Conservation (phyloP, 2,329 filamentous ascomycete genomes). For the Cytospora piceae region DNA sequence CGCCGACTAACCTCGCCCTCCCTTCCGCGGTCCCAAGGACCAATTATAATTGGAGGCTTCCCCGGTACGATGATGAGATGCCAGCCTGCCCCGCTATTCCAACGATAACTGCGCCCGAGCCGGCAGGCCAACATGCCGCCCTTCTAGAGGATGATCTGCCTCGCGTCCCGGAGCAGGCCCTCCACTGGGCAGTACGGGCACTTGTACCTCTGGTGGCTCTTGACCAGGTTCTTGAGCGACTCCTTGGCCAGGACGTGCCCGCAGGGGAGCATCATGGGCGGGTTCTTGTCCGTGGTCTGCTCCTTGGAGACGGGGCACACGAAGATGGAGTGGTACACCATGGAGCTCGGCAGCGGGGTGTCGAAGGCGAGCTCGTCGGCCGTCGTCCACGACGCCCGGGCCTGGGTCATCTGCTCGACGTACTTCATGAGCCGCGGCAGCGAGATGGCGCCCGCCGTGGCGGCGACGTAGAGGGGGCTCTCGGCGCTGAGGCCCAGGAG, state of each 20-base stretch:
- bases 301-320: conserved; percentile 97
- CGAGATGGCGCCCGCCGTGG: conserved; percentile 89
- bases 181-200: conserved; percentile 95
- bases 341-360: conserved; percentile 60
- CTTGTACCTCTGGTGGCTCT: conserved; percentile 77
- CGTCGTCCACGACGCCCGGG: conserved; percentile 93
- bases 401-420: conserved; percentile 82
- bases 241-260: conserved; percentile 92
- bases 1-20: too few species aligned
- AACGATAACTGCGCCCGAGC: background rate
- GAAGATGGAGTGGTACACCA: conserved; percentile 92
- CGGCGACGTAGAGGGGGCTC: conserved; percentile 89
- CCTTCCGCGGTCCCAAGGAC: background rate
- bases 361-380: conserved; percentile 86
- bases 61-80: background rate
- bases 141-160: conserved; percentile 67
- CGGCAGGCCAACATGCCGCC: background rate
- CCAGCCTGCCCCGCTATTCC: background rate
- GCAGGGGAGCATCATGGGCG: conserved; percentile 95
- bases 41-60: background rate
- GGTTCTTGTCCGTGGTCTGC: conserved; percentile 89
- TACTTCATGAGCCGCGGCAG: conserved; percentile 88
- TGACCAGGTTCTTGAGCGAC: conserved; percentile 77
- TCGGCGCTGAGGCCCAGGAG: conserved; percentile 87
- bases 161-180: conserved; percentile 75